These are phyloP conservation scores for Aspergillus sp. DNA, from an alignment of 2,329 filamentous ascomycete species.

Conservation along the genomic window DNA sequence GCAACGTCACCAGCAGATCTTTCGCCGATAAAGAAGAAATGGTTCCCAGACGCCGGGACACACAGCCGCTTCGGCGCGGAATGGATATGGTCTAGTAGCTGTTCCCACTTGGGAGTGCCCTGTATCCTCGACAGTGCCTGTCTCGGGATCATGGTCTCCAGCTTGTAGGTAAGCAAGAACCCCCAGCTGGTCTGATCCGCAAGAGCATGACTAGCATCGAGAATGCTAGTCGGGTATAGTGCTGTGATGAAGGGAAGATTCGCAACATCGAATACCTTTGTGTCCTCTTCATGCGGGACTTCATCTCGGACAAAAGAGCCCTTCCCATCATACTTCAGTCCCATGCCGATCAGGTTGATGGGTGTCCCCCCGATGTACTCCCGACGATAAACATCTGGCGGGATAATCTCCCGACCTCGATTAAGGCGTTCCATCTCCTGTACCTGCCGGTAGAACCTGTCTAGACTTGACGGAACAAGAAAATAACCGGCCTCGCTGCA, in stretches of 20 bases:
- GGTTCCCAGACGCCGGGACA: not conserved
- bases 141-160: constrained; percentile 5
- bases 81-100: not conserved
- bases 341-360: constrained; percentile 12
- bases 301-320: constrained; percentile 11
- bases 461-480: not conserved
- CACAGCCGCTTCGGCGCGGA: not conserved
- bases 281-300: not conserved
- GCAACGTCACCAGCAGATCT: not conserved
- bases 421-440: not conserved
- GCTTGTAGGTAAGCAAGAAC: constrained; percentile 17
- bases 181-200: constrained; percentile 14
- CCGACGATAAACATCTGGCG: constrained; percentile 8
- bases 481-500: not conserved
- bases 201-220: constrained; percentile 15
- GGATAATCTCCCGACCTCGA: not conserved
- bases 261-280: not conserved
- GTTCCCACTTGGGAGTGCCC: not conserved
- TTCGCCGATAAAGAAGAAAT: constrained; percentile 5
- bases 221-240: not conserved
- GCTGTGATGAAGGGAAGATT: not conserved
- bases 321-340: constrained; percentile 12
- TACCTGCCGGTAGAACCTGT: not conserved
- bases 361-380: constrained; percentile 17
- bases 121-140: not conserved